Conservation (phyloP, 176 grass and related monocot genomes). For the Juncus inflexus region DNA sequence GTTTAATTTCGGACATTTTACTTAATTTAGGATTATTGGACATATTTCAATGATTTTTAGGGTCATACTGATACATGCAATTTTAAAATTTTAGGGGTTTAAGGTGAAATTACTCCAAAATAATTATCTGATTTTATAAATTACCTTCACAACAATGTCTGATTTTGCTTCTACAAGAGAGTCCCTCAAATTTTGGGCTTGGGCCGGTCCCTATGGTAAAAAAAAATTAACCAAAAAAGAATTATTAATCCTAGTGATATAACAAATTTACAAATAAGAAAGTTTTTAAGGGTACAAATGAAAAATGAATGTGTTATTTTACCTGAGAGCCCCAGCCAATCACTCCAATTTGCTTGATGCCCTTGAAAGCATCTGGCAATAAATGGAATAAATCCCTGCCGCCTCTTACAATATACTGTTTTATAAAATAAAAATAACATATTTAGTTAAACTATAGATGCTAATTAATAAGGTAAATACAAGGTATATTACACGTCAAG, state of each 20-base stretch:
- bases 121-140: background rate
- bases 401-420: slow-evolving; percentile 77
- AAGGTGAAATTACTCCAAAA: too few species aligned
- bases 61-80: background rate
- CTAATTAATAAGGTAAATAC: too few species aligned
- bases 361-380: slow-evolving; percentile 78
- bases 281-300: background rate
- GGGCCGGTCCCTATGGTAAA: slow-evolving; percentile 62
- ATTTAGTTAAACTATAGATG: too few species aligned
- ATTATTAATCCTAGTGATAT: background rate
- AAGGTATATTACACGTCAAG: too few species aligned
- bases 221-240: background rate
- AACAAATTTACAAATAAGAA: background rate
- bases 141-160: slow-evolving; percentile 89
- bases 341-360: slow-evolving; percentile 84
- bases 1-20: too few species aligned
- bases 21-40: too few species aligned
- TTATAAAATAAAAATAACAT: background rate
- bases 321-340: slow-evolving; percentile 95
- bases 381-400: slow-evolving; percentile 84
- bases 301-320: background rate
- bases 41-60: background rate
- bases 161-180: slow-evolving; percentile 70
- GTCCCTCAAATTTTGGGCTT: slow-evolving; percentile 93
- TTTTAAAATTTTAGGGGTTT: background rate